Base-by-base conservation (phyloP, 2,329 filamentous ascomycete species). In the Diaporthe vexans region DNA sequence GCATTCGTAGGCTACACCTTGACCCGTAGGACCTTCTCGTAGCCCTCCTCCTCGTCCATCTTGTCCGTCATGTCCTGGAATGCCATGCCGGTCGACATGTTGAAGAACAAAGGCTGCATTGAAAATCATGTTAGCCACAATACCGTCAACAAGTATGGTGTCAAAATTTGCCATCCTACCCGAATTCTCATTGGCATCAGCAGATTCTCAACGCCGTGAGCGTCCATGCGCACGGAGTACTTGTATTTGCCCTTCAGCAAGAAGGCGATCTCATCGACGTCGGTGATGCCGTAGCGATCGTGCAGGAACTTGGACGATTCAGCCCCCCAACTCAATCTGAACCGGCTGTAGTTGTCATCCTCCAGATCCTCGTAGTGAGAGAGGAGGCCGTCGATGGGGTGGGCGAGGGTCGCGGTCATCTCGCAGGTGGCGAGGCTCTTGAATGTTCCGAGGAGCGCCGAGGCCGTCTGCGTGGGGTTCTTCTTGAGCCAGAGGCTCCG, bases 351-450 rank as follows among this genome's bases (percentile, higher is more conserved):
- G 6, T 24, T 40, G 19, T n/a, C 21, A 1, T 37, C n/a, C 19
- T 24, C 17, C 1, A 24, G 26, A 7, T 67, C 7, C 26, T 17
- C 33, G 13, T 13, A 15, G 26, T 51, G 26, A 0, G 6, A 8
- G 21, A 51, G 2, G 9, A n/a, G 10, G 4, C 24, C 24, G 24
- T 29, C 24, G 37, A 63, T 24, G 7, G 43, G 21, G 24, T n/a
- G 26, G 5, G 19, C 26, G 2, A 67, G 29, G 4, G 43, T 67
- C 21, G 29, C 19, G 10, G 17, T 24, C 1, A 67, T 51, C 19
- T 51, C 61, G 26, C 61, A 67, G 26, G 43, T 67, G 3, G 26
- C 43, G 10, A 67, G 61, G 11, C n/a, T 35, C 61, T 51, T 51
- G 43, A 51, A 51, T 1, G 3, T 48, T 8, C 43, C 29, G 4